These are phyloP conservation scores for Cyclostephanos tholiformis DNA, from an alignment of 108 stramenopile species.

Conservation along the genomic window DNA sequence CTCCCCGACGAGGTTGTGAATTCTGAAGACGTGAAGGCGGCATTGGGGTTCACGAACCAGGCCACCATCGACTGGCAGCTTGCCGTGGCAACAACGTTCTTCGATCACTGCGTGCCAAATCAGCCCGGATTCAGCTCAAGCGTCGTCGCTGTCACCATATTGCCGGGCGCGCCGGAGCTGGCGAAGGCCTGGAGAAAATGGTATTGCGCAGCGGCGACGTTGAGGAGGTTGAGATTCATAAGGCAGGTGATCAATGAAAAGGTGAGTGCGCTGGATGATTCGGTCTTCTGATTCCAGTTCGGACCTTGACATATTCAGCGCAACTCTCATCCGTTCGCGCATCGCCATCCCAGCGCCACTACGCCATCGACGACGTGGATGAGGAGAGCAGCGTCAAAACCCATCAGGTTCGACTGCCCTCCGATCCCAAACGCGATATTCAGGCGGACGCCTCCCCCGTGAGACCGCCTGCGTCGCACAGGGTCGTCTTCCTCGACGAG, in stretches of 20 bases:
- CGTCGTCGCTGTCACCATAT: conserved; percentile 86
- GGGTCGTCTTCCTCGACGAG: conserved; percentile 38
- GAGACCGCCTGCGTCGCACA: not conserved
- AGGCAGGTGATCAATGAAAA: conserved; percentile 52
- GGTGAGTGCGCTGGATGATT: conserved; percentile 9
- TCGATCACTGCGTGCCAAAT: conserved; percentile 87
- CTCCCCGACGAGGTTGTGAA: conserved; percentile 61
- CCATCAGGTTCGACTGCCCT: not conserved
- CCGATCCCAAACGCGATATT: not conserved
- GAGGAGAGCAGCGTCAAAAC: conserved; percentile 13
- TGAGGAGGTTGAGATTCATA: conserved; percentile 75
- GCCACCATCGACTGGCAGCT: conserved; percentile 83
- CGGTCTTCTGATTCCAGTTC: not conserved
- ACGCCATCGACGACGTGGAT: conserved; percentile 45
- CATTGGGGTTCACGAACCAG: conserved; percentile 38
- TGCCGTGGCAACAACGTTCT: conserved; percentile 76
- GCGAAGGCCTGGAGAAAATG: conserved; percentile 85
- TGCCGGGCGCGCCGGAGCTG: conserved; percentile 71
- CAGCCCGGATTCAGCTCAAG: conserved; percentile 82
- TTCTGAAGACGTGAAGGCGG: conserved; percentile 50
- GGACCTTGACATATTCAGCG: not conserved
- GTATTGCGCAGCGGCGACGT: conserved; percentile 77
- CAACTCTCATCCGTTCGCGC: not conserved
- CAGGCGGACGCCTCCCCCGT: not conserved
- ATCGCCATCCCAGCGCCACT: conserved; percentile 25